Evolutionary conservation across 148 eudicot species (phyloP).

Genomic region (Cornus suecica): DNA sequence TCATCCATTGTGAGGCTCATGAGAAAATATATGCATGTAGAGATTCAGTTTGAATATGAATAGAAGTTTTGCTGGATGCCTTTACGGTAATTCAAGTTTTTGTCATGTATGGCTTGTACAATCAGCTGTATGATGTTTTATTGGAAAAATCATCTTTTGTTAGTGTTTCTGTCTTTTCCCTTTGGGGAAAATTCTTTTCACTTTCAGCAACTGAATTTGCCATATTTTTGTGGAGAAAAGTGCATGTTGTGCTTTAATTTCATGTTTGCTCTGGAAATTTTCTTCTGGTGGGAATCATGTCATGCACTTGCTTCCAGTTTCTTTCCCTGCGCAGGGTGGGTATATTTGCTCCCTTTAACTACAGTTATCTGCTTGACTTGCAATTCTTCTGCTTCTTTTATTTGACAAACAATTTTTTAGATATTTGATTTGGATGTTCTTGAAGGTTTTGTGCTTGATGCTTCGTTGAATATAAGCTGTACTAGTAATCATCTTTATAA

Average conservation of each 20-base stretch:
- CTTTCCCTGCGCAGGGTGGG: not conserved
- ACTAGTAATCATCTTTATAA: not conserved
- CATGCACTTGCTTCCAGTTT: not conserved
- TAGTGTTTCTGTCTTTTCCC: not conserved
- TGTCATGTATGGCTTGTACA: not conserved
- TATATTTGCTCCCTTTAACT: not conserved
- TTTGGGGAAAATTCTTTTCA: not conserved
- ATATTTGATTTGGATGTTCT: not conserved
- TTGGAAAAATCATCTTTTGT: slow-evolving; percentile 9
- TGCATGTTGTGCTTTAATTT: not conserved
- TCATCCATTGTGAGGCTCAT: slow-evolving; percentile 68
- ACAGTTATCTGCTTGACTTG: not conserved
- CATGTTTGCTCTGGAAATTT: not conserved
- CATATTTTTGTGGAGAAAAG: slow-evolving; percentile 11
- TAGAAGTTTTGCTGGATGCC: slow-evolving; percentile 18
- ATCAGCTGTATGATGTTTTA: slow-evolving; percentile 5
- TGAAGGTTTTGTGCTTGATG: not conserved
- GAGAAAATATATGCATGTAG: slow-evolving; percentile 71
- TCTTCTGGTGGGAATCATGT: slow-evolving; percentile 11
- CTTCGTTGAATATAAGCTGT: not conserved
- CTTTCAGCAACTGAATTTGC: slow-evolving; percentile 1
- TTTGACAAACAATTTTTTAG: not conserved
- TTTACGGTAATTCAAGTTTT: slow-evolving; percentile 11
- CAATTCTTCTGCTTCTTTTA: not conserved
- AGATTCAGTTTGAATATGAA: slow-evolving; percentile 67